Base-by-base conservation (phyloP, 1,139 yeast genomes). In the Saccharomycopsis hybrid region DNA sequence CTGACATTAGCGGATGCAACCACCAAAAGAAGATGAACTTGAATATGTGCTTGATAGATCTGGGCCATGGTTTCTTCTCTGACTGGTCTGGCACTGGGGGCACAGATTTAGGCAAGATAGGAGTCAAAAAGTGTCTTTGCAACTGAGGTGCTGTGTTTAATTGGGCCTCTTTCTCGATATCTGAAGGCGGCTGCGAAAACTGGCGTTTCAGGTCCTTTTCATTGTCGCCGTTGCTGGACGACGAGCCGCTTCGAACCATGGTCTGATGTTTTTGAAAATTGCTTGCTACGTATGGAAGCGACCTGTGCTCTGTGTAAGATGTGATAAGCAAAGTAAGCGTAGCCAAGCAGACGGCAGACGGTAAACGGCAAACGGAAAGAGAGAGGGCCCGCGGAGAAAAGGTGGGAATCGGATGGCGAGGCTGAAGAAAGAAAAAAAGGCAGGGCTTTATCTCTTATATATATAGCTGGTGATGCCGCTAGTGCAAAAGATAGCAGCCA, bases 61-160 rank as follows among this genome's bases (percentile, higher is more conserved):
- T 63, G 0, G 78, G 77, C 55, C 64, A 74, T 1, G 60, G 58
- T 31, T 51, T 59, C 46, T 80, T 61, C 57, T 76, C 80, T 9
- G 70, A 71, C 27, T 39, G 45, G 18, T 41, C 51, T 1, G 75
- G 74, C 2, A 70, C 51, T 9, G 66, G 74, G 4, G 75, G 75
- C 5, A 68, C 65, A 35, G 63, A 59, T 49, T 68, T 70, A 37
- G 68, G 60, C 25, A 72, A 46, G 66, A 54, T 48, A 60, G 64
- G 53, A 66, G 63, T 45, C 67, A 62, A 47, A 67, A 60, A 31
- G 31, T 39, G 50, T 78, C 46, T 95, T 96, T 27, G 95, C 88
- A 53, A 77, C 96, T 27, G 95, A 88, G 53, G 77, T 77, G 62
- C 77, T 82, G 60, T 42, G 44, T 11, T 7, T 25, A 9, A 9